A percentile compares a stretch with the other conserved stretches of the same genome.
These are phyloP conservation scores for Ceriops zippeliana DNA, from an alignment of 345 rosid species.

Conservation along the genomic window DNA sequence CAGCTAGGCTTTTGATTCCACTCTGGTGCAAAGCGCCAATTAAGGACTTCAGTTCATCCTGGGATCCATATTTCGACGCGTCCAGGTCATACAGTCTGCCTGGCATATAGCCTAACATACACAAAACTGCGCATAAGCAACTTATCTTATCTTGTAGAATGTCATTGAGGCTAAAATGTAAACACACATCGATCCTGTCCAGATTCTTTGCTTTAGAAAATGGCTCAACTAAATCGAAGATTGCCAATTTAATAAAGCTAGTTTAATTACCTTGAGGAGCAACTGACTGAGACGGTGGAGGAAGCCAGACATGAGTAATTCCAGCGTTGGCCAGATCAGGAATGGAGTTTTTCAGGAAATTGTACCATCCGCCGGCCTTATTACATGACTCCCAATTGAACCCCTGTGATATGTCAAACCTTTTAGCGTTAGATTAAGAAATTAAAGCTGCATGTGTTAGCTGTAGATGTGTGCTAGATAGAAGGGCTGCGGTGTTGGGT, in stretches of 20 bases:
- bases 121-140: not conserved
- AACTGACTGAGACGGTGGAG: conserved; percentile 84
- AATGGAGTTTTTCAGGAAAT: conserved; percentile 47
- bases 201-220: not conserved
- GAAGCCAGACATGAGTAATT: conserved; percentile 89
- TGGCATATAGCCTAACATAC: conserved; percentile 64
- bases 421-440: not conserved
- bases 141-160: not conserved
- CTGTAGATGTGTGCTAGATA: not conserved
- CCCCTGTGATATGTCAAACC: conserved; percentile 37
- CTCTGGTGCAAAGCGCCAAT: conserved; percentile 43
- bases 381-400: conserved; percentile 87
- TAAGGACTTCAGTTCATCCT: conserved; percentile 48
- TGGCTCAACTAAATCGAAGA: not conserved
- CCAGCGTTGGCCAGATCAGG: conserved; percentile 62
- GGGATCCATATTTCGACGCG: conserved; percentile 68
- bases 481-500: not conserved
- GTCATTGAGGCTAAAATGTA: too few species aligned
- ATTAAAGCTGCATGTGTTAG: not conserved
- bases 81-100: conserved; percentile 81
- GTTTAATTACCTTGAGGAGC: conserved; percentile 47
- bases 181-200: not conserved
- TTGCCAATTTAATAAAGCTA: not conserved
- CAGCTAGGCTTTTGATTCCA: conserved; percentile 71
- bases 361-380: conserved; percentile 78